Percentiles rank a stretch among this genome's conserved stretches.
phyloP scores from a whole-genome alignment of 2,329 filamentous ascomycete species.

The Aureobasidium sp. region DNA sequence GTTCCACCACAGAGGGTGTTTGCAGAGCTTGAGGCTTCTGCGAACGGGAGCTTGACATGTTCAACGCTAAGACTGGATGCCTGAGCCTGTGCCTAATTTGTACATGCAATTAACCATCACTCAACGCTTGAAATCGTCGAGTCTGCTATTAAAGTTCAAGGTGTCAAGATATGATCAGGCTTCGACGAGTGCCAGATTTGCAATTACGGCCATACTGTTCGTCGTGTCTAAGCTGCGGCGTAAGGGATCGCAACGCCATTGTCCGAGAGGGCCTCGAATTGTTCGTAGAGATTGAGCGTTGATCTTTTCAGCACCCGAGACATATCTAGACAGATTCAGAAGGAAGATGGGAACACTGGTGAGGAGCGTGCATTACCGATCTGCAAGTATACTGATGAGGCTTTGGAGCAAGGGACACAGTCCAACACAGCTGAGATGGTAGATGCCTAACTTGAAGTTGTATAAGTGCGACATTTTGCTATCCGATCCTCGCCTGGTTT shows the following conservation, averaged over 20 bases:
- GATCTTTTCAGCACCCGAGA: background rate
- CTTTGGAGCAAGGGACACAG: background rate
- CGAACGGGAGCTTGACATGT: background rate
- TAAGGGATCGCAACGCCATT: background rate
- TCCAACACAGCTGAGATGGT: background rate
- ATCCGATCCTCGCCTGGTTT: background rate
- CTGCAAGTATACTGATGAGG: background rate
- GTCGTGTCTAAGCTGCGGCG: background rate
- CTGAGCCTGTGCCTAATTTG: background rate
- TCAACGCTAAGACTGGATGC: background rate
- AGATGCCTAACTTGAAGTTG: background rate
- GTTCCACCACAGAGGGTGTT: background rate
- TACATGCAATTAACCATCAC: background rate
- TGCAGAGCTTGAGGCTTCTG: background rate
- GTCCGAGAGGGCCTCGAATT: background rate
- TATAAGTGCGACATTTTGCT: background rate
- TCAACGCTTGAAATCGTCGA: too few relatives aligned
- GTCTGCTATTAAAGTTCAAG: background rate
- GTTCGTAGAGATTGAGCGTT: background rate
- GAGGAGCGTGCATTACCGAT: constrained; percentile 1
- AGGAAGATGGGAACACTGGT: background rate
- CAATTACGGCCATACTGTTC: background rate
- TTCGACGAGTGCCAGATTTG: background rate
- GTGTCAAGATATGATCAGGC: background rate
- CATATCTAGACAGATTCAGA: background rate